Conservation (phyloP, 768 basidiomycete genomes). For the Tephrocybe sp. region DNA sequence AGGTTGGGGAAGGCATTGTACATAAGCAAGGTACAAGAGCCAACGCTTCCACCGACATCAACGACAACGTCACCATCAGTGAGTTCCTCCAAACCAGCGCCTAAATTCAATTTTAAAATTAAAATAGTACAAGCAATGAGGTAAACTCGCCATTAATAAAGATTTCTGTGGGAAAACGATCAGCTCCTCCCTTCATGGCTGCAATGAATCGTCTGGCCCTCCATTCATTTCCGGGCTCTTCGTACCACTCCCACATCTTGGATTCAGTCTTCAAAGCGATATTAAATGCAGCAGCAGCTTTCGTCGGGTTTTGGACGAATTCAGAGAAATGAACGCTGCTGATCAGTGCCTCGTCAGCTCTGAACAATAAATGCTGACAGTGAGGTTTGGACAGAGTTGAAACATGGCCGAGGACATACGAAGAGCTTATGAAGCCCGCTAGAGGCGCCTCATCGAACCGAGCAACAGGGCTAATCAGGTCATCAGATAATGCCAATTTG, state of each 20-base stretch:
- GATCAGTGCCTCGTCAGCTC: conserved; percentile 23
- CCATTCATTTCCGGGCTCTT: conserved; percentile 29
- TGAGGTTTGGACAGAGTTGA: too few species aligned
- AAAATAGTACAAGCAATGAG: neutral
- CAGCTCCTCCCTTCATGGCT: conserved; percentile 23
- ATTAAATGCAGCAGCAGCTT: conserved; percentile 23
- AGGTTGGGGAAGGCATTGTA: conserved; percentile 29
- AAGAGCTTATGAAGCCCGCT: conserved; percentile 17
- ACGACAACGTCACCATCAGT: conserved; percentile 22
- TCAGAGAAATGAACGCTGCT: conserved; percentile 16
- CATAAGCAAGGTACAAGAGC: conserved; percentile 28
- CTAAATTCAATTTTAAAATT: too few species aligned
- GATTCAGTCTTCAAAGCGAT: conserved; percentile 22
- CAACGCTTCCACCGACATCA: conserved; percentile 37
- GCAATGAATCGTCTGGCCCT: conserved; percentile 26
- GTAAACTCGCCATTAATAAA: conserved; percentile 20
- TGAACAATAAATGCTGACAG: conserved; percentile 1
- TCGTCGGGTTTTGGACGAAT: conserved; percentile 19
- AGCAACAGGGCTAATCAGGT: conserved; percentile 15
- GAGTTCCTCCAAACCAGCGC: conserved; percentile 19
- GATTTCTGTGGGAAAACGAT: conserved; percentile 18
- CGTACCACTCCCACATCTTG: conserved; percentile 31
- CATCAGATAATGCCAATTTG: neutral
- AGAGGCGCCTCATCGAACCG: conserved; percentile 18
- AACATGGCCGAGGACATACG: conserved; percentile 9